Percentiles rank a stretch among this genome's conserved stretches.
phyloP scores from a whole-genome alignment of 352 stramenopile species.

The Discostella stelligera region DNA sequence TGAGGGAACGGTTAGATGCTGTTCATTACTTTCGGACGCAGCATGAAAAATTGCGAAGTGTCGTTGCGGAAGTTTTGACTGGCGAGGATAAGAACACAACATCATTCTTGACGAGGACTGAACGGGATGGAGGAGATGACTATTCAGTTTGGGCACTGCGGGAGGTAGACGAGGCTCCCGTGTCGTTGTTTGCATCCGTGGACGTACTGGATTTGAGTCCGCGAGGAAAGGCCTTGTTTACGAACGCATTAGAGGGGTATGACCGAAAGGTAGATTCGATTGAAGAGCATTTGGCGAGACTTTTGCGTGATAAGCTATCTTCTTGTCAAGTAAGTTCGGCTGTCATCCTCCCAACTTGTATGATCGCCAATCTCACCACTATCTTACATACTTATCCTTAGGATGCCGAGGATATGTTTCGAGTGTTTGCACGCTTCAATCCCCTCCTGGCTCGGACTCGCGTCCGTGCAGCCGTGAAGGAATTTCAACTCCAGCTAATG shows the following conservation, averaged over 20 bases:
- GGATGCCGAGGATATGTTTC: slow-evolving; percentile 86
- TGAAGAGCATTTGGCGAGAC: slow-evolving; percentile 75
- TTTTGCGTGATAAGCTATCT: slow-evolving; percentile 79
- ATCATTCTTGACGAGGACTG: neutral
- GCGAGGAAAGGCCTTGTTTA: slow-evolving; percentile 61
- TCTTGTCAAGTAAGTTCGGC: slow-evolving; percentile 59
- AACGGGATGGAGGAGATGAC: slow-evolving; percentile 12
- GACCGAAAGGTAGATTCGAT: slow-evolving; percentile 81
- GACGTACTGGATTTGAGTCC: slow-evolving; percentile 76
- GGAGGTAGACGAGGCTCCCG: slow-evolving; percentile 71
- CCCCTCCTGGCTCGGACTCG: slow-evolving; percentile 94
- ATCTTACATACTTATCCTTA: slow-evolving; percentile 10
- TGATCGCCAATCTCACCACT: neutral
- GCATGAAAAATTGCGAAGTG: slow-evolving; percentile 68
- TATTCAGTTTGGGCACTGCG: slow-evolving; percentile 58
- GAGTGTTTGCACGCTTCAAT: slow-evolving; percentile 97
- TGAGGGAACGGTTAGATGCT: slow-evolving; percentile 70
- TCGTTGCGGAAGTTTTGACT: slow-evolving; percentile 72
- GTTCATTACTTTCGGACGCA: slow-evolving; percentile 73
- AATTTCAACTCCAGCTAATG: slow-evolving; percentile 99
- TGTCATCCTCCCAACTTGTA: neutral
- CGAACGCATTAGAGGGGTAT: slow-evolving; percentile 75
- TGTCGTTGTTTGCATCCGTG: slow-evolving; percentile 65
- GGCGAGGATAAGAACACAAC: slow-evolving; percentile 43
- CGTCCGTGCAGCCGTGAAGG: slow-evolving; percentile 91